phyloP scores from a whole-genome alignment of 2,329 filamentous ascomycete genomes.

The Ophiostoma piceae region DNA sequence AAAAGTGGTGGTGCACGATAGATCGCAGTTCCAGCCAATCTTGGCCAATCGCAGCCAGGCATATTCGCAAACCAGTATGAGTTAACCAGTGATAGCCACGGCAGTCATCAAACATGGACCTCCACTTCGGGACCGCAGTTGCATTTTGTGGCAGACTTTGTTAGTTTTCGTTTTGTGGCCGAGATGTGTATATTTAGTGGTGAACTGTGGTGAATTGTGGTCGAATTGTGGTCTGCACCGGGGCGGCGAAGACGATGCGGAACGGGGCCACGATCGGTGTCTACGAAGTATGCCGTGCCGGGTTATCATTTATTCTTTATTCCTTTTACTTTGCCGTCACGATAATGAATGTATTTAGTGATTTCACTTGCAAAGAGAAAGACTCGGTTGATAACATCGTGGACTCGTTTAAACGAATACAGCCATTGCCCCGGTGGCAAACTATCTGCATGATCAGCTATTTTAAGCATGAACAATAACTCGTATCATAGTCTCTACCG shows the following conservation, averaged over 20 bases:
- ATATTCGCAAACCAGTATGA: not conserved
- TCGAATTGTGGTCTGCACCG: conserved; percentile 8
- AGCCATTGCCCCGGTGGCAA: not conserved
- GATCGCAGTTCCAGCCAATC: no score
- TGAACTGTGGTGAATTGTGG: not conserved
- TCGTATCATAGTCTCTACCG: no score
- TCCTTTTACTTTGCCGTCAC: no score
- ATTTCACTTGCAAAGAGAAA: no score
- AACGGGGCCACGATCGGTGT: conserved; percentile 10
- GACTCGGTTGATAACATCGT: not conserved
- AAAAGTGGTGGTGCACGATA: no score
- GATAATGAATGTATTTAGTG: no score
- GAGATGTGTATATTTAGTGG: no score
- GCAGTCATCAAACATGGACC: not conserved
- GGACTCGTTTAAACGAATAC: not conserved
- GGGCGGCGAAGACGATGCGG: conserved; percentile 14
- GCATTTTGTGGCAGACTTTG: no score
- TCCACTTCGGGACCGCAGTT: conserved; percentile 5
- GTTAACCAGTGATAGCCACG: not conserved
- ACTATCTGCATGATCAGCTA: no score
- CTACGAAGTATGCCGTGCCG: not conserved
- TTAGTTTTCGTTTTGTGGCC: no score
- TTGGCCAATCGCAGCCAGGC: no score
- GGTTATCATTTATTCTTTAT: not conserved
- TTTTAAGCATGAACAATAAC: no score